Evolutionary conservation across 2,329 filamentous ascomycete species (phyloP).

Genomic region (Penicillium freii): DNA sequence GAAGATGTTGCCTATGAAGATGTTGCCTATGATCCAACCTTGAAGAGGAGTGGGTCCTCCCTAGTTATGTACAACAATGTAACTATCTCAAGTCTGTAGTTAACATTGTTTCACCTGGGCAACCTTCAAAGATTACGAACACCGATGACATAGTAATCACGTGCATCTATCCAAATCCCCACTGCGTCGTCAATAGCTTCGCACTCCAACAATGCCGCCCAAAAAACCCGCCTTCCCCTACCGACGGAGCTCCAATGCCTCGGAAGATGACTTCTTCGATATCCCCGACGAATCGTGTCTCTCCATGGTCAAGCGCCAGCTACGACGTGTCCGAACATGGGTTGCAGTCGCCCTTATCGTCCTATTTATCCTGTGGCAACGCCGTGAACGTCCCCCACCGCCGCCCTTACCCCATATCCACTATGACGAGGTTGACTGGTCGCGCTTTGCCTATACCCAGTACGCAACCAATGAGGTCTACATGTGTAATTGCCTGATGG

Average conservation of each 20-base stretch:
- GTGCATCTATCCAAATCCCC: neutral
- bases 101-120: neutral
- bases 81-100: neutral
- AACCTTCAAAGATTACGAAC: neutral
- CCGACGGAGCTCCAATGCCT: slow-evolving; percentile 32
- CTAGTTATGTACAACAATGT: too few species aligned
- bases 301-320: slow-evolving; percentile 32
- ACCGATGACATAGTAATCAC: slow-evolving; percentile 7
- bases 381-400: slow-evolving; percentile 19
- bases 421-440: slow-evolving; percentile 41
- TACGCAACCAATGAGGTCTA: slow-evolving; percentile 45
- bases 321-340: slow-evolving; percentile 35
- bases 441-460: slow-evolving; percentile 44
- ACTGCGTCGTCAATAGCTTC: neutral
- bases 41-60: neutral
- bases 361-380: slow-evolving; percentile 29
- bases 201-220: slow-evolving; percentile 11
- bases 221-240: slow-evolving; percentile 21
- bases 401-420: slow-evolving; percentile 28
- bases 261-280: slow-evolving; percentile 38
- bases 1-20: too few species aligned
- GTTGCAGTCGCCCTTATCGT: slow-evolving; percentile 24
- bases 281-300: slow-evolving; percentile 34
- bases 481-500: slow-evolving; percentile 45
- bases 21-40: neutral